Percentiles rank a stretch among this genome's conserved stretches.
These are phyloP conservation scores for Fragaria iinumae DNA, from an alignment of 306 rosid species.

Conservation along the genomic window DNA sequence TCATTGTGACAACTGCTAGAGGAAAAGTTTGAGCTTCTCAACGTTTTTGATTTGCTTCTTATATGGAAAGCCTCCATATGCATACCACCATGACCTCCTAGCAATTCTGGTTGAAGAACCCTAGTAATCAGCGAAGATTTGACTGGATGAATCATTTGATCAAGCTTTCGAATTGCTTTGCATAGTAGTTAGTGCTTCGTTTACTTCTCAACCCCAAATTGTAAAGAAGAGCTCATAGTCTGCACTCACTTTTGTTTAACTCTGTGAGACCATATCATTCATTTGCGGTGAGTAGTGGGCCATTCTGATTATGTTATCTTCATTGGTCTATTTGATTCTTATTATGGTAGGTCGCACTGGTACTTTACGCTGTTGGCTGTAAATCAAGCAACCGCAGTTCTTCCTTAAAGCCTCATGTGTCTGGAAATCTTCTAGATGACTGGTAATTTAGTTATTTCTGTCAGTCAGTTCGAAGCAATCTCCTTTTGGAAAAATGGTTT, in stretches of 20 bases:
- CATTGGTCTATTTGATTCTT: constrained; percentile 16
- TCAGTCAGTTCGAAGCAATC: constrained; percentile 17
- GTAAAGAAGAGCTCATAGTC: neutral
- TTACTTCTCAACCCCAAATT: neutral
- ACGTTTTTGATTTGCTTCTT: neutral
- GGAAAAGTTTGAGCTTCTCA: neutral
- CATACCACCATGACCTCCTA: neutral
- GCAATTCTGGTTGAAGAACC: neutral
- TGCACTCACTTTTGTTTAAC: neutral
- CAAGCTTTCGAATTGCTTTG: neutral
- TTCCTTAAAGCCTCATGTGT: constrained; percentile 72
- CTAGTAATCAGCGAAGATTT: neutral
- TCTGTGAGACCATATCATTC: neutral
- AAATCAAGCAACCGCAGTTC: constrained; percentile 65
- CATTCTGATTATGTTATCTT: constrained; percentile 3
- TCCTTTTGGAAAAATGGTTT: neutral
- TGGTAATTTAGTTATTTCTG: constrained; percentile 53
- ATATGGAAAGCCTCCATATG: neutral
- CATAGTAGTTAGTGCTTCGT: neutral
- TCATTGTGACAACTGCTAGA: neutral
- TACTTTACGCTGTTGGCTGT: constrained; percentile 63
- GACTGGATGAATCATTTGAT: neutral
- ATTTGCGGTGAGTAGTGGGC: neutral
- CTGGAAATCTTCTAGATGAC: constrained; percentile 69
- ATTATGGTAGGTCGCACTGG: constrained; percentile 59